Conservation (phyloP, 257 asterid genomes). For the Oldenlandia corymbosa region DNA sequence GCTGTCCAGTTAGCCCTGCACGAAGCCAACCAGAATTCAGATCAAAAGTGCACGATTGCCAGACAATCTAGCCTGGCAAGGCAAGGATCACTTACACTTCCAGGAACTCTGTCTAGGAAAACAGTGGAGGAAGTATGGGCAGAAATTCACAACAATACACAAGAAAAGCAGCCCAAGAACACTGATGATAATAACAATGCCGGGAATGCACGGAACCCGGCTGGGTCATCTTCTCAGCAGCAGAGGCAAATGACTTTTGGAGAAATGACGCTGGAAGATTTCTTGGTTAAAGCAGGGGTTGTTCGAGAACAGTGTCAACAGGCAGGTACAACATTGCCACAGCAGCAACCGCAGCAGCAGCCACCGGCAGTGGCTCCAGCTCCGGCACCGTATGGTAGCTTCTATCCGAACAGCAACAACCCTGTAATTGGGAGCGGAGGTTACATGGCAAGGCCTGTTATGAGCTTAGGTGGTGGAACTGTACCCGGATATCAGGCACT, state of each 20-base stretch:
- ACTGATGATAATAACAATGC: neutral
- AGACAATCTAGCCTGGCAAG: constrained; percentile 45
- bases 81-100: constrained; percentile 64
- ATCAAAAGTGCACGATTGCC: constrained; percentile 22
- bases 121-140: constrained; percentile 86
- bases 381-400: constrained; percentile 20
- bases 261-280: constrained; percentile 84
- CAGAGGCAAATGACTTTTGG: constrained; percentile 56
- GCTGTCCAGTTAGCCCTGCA: constrained; percentile 18
- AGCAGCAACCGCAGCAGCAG: constrained; percentile 34
- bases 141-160: constrained; percentile 42
- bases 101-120: constrained; percentile 52
- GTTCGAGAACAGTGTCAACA: constrained; percentile 41
- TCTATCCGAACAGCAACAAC: constrained; percentile 32
- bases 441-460: constrained; percentile 31
- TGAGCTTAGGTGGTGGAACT: constrained; percentile 15
- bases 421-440: constrained; percentile 17
- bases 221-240: constrained; percentile 26
- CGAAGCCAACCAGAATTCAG: constrained; percentile 16
- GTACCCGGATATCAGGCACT: constrained; percentile 23
- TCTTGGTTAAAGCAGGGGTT: constrained; percentile 66
- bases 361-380: constrained; percentile 18
- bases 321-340: constrained; percentile 25
- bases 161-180: constrained; percentile 16
- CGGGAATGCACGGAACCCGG: constrained; percentile 20